A percentile compares a stretch with the other conserved stretches of the same genome.
Conservation (phyloP, 2,329 filamentous ascomycete genomes). For the Stachybotrys chlorohalonatus region DNA sequence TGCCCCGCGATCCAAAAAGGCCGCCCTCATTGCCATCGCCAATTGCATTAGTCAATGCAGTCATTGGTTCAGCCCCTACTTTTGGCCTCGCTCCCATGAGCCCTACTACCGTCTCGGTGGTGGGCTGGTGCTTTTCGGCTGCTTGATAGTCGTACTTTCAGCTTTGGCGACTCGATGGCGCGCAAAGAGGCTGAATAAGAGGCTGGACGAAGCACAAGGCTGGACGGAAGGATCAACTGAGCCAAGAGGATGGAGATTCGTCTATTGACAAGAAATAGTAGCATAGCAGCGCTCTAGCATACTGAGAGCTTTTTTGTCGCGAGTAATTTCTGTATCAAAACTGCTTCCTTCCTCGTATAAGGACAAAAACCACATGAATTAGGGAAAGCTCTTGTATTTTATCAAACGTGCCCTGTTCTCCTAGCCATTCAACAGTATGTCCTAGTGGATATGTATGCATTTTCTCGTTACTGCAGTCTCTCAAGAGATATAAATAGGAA, state of each 20-base stretch:
- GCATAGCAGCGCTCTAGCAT: no score
- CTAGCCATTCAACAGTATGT: no score
- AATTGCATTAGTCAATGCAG: constrained; percentile 28
- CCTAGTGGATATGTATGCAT: no score
- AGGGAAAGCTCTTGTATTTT: no score
- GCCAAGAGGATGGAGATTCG: not conserved
- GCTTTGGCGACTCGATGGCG: constrained; percentile 13
- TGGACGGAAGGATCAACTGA: not conserved
- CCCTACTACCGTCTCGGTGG: constrained; percentile 20
- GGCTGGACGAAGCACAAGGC: constrained; percentile 9
- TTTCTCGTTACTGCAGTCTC: no score
- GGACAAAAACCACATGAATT: no score
- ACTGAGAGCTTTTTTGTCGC: no score
- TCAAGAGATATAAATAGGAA: no score
- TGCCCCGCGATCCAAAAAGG: constrained; percentile 27
- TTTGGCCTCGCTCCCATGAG: constrained; percentile 19
- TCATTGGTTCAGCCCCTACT: constrained; percentile 33
- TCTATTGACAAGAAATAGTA: no score
- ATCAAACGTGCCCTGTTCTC: no score
- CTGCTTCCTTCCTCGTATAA: no score
- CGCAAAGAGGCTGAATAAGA: constrained; percentile 13
- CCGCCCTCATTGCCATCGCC: constrained; percentile 31
- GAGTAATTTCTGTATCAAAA: no score
- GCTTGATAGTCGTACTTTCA: constrained; percentile 10
- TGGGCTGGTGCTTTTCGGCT: constrained; percentile 15